Percentiles rank a stretch among this genome's conserved stretches.
These are phyloP conservation scores for Gamarada debralockiae DNA, from an alignment of 495 filamentous ascomycete species.

Conservation along the genomic window DNA sequence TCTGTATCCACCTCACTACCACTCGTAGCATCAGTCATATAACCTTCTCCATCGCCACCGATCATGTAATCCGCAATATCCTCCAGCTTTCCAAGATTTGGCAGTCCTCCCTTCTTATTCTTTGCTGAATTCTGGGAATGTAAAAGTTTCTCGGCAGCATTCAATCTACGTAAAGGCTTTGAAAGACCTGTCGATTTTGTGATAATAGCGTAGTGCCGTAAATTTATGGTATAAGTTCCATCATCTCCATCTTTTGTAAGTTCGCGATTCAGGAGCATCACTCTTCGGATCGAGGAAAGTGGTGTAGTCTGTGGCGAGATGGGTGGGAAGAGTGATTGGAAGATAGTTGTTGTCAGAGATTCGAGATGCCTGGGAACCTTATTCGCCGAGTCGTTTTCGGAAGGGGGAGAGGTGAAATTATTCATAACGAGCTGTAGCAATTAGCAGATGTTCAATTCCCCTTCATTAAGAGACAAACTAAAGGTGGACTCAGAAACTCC, in stretches of 20 bases:
- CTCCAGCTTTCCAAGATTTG: slow-evolving; percentile 83
- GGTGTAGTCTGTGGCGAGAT: slow-evolving; percentile 92
- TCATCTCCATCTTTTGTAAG: slow-evolving; percentile 46
- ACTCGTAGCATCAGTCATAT: slow-evolving; percentile 76
- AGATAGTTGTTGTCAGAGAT: slow-evolving; percentile 86
- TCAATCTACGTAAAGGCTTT: slow-evolving; percentile 73
- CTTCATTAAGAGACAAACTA: slow-evolving; percentile 40
- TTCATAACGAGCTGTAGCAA: slow-evolving; percentile 83
- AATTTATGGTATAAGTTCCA: slow-evolving; percentile 77
- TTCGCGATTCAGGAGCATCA: slow-evolving; percentile 87
- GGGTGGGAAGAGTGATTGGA: slow-evolving; percentile 93
- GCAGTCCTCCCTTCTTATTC: slow-evolving; percentile 63
- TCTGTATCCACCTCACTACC: slow-evolving; percentile 93
- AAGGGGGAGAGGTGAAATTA: slow-evolving; percentile 72
- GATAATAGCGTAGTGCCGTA: slow-evolving; percentile 92
- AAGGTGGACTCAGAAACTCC: slow-evolving; percentile 75
- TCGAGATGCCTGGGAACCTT: slow-evolving; percentile 84
- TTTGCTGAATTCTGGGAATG: slow-evolving; percentile 51
- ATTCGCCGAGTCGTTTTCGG: slow-evolving; percentile 54
- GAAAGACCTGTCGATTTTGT: slow-evolving; percentile 84
- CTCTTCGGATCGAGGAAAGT: slow-evolving; percentile 79
- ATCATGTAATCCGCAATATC: slow-evolving; percentile 97
- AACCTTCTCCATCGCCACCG: slow-evolving; percentile 71
- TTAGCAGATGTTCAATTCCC: slow-evolving; percentile 21
- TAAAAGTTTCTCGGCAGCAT: slow-evolving; percentile 75